Evolutionary conservation across 1,284 basidiomycete species (phyloP), one percentile per base, ranked within the genome.

Genomic region (Rhodotorula sp.): DNA sequence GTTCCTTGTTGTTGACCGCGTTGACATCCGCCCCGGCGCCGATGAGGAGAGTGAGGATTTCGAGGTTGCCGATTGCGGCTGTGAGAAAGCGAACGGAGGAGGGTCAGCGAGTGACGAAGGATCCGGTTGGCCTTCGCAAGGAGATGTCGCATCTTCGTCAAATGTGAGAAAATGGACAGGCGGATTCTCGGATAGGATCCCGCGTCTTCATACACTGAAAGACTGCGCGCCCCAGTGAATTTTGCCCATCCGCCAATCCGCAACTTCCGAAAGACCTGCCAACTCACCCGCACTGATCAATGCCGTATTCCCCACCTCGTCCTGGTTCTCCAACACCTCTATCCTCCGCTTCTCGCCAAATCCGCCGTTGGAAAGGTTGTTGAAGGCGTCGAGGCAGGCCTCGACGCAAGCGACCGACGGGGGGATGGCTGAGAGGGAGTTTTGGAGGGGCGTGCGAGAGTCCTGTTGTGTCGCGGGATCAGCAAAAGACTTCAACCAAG

Each of bases 381-480:
- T 73, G 68, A 86, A 84, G 70, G 88, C 85, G 77, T 88, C 87
- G 70, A 95, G 83, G 65, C 96, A 83, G 75, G 88, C 89, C 70
- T 87, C 85, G 10, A 83, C 84, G 70, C 92, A 87, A 59, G 89
- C 87, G 54, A 88, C 81, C 52, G 88, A 86, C 1, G 69, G 67
- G 10, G 67, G 71, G 15, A 77, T 86, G 16, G 87, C 87, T 6
- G 90, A 89, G 16, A 91, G 87, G 64, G 91, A 91, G 90, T 91
- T 94, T 78, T 96, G 94, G 18, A 96, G 82, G 5, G 92, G 86
- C 2, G 93, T 93, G 40, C 93, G 83, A n/a, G 86, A 88, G 79
- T 95, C 93, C 92, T 94, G 24, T 30, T 37, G 8, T 15, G 2
- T 47, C 26, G n/a, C 6, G 44, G n/a, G 6, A 44, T 48, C 18